Evolutionary conservation across 148 eudicot species (phyloP), one percentile per base, ranked within the genome.

Genomic region (Vaccinium darrowii): DNA sequence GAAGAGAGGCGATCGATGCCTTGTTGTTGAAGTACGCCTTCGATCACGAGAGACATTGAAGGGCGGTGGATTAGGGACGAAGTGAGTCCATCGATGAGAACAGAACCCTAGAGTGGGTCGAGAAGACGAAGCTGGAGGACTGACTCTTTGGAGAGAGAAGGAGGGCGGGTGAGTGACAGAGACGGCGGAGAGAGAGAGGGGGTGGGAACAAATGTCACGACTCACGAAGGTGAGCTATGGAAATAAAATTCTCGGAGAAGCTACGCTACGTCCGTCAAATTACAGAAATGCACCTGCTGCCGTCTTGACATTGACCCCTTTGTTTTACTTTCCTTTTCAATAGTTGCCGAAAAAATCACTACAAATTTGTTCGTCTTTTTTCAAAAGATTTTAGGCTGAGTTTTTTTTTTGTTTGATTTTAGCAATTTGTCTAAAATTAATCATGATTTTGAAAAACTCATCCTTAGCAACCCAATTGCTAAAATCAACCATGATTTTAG

Each of bases 1-100:
- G 84, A 85, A 13, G 87, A 51, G 60, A 84, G 75, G 71, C 80
- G 79, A 83, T 83, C 84, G 80, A 83, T 72, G 72, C 80, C 72
- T 8, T 74, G 85, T 0, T n/a, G 65, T 36, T 72, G 85, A 9
- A 56, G 80, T 67, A 43, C 80, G 43, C 71, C 43, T 56, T 75
- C 85, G 80, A 83, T 39, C 51, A 83, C 85, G 79, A 74, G 67
- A 73, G 79, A 74, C 79, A 83, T 83, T 74, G 85, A 39, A 36
- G 57, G 23, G 21, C 9, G 62, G 82, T 10, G 73, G 83, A 39
- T 62, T 62, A 80, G 18, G 72, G 83, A 0, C 10, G 30, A 10
- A 49, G 73, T 60, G 53, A 60, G 83, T 80, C 83, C 83, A 80
- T 60, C 73, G 73, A 60, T 36, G 39, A 49, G 0, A 80, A 56